Conservation (phyloP, 2,329 filamentous ascomycete genomes). For the Stenocarpella maydis region DNA sequence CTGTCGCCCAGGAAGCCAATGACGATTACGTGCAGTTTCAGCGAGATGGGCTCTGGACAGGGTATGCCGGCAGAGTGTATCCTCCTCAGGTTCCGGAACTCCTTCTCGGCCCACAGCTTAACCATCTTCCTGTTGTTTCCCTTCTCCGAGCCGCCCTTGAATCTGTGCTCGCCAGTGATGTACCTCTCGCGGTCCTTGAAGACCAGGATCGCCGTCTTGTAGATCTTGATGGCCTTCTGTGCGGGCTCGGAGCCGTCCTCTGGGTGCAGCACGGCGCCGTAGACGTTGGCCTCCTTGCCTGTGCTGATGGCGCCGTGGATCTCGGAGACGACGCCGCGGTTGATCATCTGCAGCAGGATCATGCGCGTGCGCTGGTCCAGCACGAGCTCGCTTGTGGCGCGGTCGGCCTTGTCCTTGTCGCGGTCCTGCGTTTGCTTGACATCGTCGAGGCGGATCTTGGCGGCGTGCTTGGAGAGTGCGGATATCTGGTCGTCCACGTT, state of each 20-base stretch:
- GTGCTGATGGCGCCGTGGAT: conserved; percentile 96
- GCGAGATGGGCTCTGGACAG: conserved; percentile 86
- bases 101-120: conserved; percentile 98
- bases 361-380: conserved; percentile 93
- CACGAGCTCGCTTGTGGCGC: conserved; percentile 94
- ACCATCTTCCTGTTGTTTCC: conserved; percentile 97
- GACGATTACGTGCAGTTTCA: conserved; percentile 93
- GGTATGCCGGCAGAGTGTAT: conserved; percentile 86
- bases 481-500: conserved; percentile 88
- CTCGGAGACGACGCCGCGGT: conserved; percentile 86
- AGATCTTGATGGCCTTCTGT: conserved; percentile 95
- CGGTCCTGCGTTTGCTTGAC: conserved; percentile 62
- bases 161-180: conserved; percentile 92
- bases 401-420: conserved; percentile 87
- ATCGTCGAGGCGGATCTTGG: conserved; percentile 82
- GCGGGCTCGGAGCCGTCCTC: conserved; percentile 62
- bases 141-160: conserved; percentile 91
- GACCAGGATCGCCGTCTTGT: conserved; percentile 96
- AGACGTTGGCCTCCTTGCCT: conserved; percentile 98
- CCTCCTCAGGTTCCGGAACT: conserved; percentile 90
- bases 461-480: conserved; percentile 83
- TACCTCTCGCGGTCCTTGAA: conserved; percentile 99
- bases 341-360: conserved; percentile 96
- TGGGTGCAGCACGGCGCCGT: conserved; percentile 78
- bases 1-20: conserved; percentile 93